Conservation (phyloP, 2,329 filamentous ascomycete genomes). For the Trichophyton benhamiae region DNA sequence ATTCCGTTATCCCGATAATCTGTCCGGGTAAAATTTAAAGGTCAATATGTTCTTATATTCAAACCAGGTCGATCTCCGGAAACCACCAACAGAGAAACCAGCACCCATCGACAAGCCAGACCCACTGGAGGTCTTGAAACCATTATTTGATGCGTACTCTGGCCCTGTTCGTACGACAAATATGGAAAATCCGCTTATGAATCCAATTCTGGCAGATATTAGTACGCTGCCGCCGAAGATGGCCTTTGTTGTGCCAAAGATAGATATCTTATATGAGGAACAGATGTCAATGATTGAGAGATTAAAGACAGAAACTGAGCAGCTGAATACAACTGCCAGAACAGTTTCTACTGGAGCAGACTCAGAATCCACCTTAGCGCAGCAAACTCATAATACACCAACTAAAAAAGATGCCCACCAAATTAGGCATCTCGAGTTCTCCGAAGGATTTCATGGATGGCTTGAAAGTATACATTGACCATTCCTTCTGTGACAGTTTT, state of each 20-base stretch:
- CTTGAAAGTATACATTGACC: conserved; percentile 14
- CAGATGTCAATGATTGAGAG: conserved; percentile 30
- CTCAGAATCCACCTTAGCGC: too few relatives aligned
- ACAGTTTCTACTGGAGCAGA: neutral
- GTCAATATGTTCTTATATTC: neutral
- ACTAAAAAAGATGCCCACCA: neutral
- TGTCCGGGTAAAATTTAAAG: too few relatives aligned
- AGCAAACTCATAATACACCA: neutral
- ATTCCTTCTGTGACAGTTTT: neutral
- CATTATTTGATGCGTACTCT: conserved; percentile 36
- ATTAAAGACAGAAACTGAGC: conserved; percentile 18
- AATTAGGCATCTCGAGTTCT: neutral
- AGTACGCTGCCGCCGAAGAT: conserved; percentile 29
- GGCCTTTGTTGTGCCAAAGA: conserved; percentile 29
- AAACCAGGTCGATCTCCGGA: conserved; percentile 27
- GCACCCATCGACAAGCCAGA: conserved; percentile 25
- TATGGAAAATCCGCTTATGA: conserved; percentile 26
- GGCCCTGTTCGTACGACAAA: conserved; percentile 18
- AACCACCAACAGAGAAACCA: conserved; percentile 32
- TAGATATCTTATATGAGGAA: conserved; percentile 35
- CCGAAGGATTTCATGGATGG: conserved; percentile 22
- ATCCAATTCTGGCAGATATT: conserved; percentile 25
- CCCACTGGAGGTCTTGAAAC: conserved; percentile 28
- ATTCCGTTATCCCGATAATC: too few relatives aligned
- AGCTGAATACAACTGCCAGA: conserved; percentile 1